phyloP scores from a whole-genome alignment of 2,329 filamentous ascomycete species.

The Samsoniella hepiali region DNA sequence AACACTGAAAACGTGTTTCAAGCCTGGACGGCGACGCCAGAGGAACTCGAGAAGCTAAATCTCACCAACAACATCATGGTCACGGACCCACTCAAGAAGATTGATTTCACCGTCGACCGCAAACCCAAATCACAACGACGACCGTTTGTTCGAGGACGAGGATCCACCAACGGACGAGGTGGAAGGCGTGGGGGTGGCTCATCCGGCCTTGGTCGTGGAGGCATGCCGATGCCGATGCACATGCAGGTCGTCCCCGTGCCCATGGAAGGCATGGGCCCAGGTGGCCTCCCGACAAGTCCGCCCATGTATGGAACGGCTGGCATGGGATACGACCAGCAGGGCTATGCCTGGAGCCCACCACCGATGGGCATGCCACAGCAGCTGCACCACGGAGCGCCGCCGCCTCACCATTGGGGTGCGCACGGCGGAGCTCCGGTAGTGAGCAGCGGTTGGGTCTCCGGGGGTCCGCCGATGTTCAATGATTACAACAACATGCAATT shows the following conservation, averaged over 20 bases:
- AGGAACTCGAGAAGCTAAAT: slow-evolving; percentile 54
- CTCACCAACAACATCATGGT: slow-evolving; percentile 61
- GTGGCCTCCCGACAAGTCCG: slow-evolving; percentile 5
- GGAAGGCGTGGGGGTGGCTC: slow-evolving; percentile 22
- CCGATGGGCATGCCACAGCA: slow-evolving; percentile 9
- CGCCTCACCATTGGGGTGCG: slow-evolving; percentile 3
- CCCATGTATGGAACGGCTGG: slow-evolving; percentile 8
- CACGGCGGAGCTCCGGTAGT: slow-evolving; percentile 5
- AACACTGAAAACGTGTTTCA: slow-evolving; percentile 63
- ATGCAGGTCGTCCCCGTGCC: background rate
- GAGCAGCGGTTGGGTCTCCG: slow-evolving; percentile 15
- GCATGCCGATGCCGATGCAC: slow-evolving; percentile 8
- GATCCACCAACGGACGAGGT: slow-evolving; percentile 18
- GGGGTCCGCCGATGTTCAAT: background rate
- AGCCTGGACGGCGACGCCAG: slow-evolving; percentile 59
- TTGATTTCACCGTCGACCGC: slow-evolving; percentile 59
- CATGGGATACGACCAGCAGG: slow-evolving; percentile 11
- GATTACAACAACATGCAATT: slow-evolving; percentile 7
- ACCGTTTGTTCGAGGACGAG: slow-evolving; percentile 27
- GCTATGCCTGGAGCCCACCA: slow-evolving; percentile 5
- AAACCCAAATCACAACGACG: slow-evolving; percentile 37
- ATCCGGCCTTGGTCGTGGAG: slow-evolving; percentile 14
- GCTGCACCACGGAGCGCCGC: slow-evolving; percentile 1
- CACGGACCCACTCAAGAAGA: slow-evolving; percentile 61
- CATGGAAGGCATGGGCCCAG: background rate